Evolutionary conservation across 108 stramenopile genomes (phyloP).

Genomic region (Hondaea fermentalgiana): DNA sequence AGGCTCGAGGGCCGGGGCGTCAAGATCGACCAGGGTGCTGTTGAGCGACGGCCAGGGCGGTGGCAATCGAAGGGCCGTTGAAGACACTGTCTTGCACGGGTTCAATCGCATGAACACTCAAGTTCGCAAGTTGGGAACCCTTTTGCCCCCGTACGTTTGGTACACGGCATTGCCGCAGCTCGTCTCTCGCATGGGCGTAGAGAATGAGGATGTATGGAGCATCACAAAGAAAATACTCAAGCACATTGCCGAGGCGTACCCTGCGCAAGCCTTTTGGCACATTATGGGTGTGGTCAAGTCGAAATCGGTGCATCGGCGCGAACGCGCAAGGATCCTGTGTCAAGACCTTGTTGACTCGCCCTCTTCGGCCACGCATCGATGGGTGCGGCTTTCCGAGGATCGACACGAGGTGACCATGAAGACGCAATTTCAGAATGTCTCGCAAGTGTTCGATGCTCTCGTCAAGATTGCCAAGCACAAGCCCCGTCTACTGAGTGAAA

Average conservation of each 20-base stretch:
- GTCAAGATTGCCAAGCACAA: background rate
- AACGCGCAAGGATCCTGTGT: background rate
- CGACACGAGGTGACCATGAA: background rate
- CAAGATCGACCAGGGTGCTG: too few relatives aligned
- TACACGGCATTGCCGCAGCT: slow-evolving; percentile 26
- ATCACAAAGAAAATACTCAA: background rate
- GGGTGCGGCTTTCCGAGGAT: background rate
- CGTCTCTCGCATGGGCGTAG: slow-evolving; percentile 15
- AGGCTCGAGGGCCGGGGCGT: background rate
- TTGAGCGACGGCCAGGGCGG: too few relatives aligned
- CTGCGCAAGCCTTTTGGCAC: slow-evolving; percentile 23
- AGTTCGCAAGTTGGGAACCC: background rate
- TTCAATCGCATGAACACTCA: background rate
- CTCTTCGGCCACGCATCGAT: background rate
- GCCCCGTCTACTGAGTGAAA: background rate
- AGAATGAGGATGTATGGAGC: background rate
- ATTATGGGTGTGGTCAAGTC: slow-evolving; percentile 12
- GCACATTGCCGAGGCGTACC: background rate
- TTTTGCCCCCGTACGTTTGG: slow-evolving; percentile 21
- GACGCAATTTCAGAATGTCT: background rate
- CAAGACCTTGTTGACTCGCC: background rate
- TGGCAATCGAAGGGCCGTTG: background rate
- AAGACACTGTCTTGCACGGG: too few relatives aligned
- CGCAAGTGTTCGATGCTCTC: background rate
- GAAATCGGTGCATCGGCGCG: background rate